A percentile compares a stretch with the other conserved stretches of the same genome.
These are phyloP conservation scores for Aspergillus candidus DNA, from an alignment of 2,329 filamentous ascomycete genomes.

Conservation along the genomic window DNA sequence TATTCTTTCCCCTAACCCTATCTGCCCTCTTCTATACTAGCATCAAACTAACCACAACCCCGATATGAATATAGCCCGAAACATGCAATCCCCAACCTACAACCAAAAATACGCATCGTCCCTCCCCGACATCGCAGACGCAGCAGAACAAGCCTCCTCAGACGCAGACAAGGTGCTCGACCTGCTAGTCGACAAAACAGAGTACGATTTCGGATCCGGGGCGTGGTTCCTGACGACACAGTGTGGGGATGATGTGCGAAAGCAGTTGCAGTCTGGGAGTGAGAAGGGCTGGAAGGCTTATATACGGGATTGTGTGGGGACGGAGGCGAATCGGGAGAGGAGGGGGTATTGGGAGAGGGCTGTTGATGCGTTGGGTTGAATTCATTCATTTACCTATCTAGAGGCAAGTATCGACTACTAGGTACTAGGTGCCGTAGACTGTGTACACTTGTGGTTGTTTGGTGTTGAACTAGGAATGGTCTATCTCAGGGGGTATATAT, in stretches of 20 bases:
- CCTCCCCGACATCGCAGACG: constrained; percentile 38
- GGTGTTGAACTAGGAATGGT: too few relatives aligned
- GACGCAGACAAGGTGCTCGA: constrained; percentile 43
- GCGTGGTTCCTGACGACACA: constrained; percentile 57
- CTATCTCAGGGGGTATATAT: too few relatives aligned
- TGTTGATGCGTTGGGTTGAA: constrained; percentile 32
- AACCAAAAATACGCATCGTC: constrained; percentile 51
- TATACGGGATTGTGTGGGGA: constrained; percentile 50
- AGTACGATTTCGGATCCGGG: constrained; percentile 52
- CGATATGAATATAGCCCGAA: constrained; percentile 40
- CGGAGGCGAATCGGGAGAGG: constrained; percentile 42
- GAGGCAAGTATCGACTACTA: too few relatives aligned
- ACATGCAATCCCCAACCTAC: constrained; percentile 56
- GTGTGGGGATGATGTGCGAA: constrained; percentile 43
- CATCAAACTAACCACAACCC: too few relatives aligned
- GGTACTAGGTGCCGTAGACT: too few relatives aligned
- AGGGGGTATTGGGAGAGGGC: constrained; percentile 48
- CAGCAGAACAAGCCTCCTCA: constrained; percentile 32
- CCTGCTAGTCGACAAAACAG: constrained; percentile 44
- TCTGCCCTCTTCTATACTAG: too few relatives aligned
- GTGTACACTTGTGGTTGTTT: too few relatives aligned
- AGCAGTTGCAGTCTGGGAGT: constrained; percentile 42
- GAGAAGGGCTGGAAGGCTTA: constrained; percentile 49
- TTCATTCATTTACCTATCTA: too few relatives aligned
- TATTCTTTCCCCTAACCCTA: background rate